Conservation (phyloP, 2,329 filamentous ascomycete species). For the Neonectria faginata region DNA sequence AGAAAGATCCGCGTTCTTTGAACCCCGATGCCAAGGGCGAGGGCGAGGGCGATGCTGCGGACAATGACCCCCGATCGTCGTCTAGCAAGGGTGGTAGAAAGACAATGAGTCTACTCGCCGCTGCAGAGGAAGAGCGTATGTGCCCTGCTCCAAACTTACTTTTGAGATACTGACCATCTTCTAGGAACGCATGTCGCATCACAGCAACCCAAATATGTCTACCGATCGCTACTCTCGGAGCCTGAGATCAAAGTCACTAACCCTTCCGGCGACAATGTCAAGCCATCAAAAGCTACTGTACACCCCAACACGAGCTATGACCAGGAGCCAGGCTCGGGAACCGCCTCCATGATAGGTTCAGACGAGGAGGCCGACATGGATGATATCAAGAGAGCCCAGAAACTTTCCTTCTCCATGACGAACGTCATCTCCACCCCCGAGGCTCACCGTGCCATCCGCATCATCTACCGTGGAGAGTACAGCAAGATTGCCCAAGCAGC, state of each 20-base stretch:
- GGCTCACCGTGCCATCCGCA: slow-evolving; percentile 84
- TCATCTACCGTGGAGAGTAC: slow-evolving; percentile 91
- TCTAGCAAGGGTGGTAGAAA: slow-evolving; percentile 55
- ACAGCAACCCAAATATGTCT: slow-evolving; percentile 63
- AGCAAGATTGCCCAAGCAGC: slow-evolving; percentile 79
- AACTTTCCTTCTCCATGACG: slow-evolving; percentile 83
- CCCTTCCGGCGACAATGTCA: slow-evolving; percentile 71
- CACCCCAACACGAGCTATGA: slow-evolving; percentile 91
- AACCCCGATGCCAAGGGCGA: slow-evolving; percentile 55
- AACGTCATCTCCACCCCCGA: slow-evolving; percentile 81
- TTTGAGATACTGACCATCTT: background rate
- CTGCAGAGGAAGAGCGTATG: slow-evolving; percentile 83
- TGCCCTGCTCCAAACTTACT: slow-evolving; percentile 32
- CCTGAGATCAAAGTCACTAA: slow-evolving; percentile 74
- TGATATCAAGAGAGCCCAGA: slow-evolving; percentile 90
- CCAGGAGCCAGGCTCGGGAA: slow-evolving; percentile 66
- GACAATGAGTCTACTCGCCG: slow-evolving; percentile 74
- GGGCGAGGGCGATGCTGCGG: slow-evolving; percentile 42
- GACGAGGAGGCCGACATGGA: slow-evolving; percentile 87
- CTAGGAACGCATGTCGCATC: slow-evolving; percentile 66
- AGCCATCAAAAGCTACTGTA: slow-evolving; percentile 67
- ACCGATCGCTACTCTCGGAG: slow-evolving; percentile 73
- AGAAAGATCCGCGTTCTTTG: slow-evolving; percentile 61
- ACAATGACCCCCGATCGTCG: slow-evolving; percentile 49
- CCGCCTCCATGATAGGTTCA: slow-evolving; percentile 75